These are phyloP conservation scores for Exophiala bonariae DNA, from an alignment of 2,329 filamentous ascomycete species.

Conservation along the genomic window DNA sequence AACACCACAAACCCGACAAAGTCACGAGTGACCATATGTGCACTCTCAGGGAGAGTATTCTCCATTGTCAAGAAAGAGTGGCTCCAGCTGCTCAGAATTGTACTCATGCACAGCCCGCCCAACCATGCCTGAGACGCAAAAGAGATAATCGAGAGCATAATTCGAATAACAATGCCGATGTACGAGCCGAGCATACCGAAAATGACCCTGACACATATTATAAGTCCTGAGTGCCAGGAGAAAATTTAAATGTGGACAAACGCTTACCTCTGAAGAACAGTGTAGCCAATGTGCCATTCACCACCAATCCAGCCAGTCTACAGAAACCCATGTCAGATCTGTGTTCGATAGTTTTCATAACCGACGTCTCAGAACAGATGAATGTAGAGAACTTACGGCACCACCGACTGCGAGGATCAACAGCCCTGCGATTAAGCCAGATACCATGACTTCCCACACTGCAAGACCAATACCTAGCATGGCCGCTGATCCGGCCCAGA, in stretches of 20 bases:
- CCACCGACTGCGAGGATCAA: slow-evolving; percentile 37
- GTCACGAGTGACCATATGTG: slow-evolving; percentile 36
- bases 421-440: slow-evolving; percentile 42
- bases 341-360: too few species aligned
- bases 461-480: slow-evolving; percentile 40
- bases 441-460: slow-evolving; percentile 42
- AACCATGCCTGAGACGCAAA: slow-evolving; percentile 38
- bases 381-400: too few species aligned
- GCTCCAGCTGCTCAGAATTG: slow-evolving; percentile 35
- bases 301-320: slow-evolving; percentile 40
- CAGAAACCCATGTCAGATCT: too few species aligned
- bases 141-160: slow-evolving; percentile 38
- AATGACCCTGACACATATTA: too few species aligned
- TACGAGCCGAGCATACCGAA: slow-evolving; percentile 46
- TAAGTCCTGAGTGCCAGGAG: too few species aligned
- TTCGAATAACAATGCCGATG: slow-evolving; percentile 41
- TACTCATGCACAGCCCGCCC: slow-evolving; percentile 36
- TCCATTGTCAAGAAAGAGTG: slow-evolving; percentile 37
- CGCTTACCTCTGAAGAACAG: slow-evolving; percentile 43
- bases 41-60: slow-evolving; percentile 35
- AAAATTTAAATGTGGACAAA: too few species aligned
- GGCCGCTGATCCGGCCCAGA: slow-evolving; percentile 39
- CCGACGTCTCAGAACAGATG: too few species aligned
- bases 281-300: slow-evolving; percentile 45
- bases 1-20: slow-evolving; percentile 40